Conservation (phyloP, 352 stramenopile species). For the Peronospora destructor region DNA sequence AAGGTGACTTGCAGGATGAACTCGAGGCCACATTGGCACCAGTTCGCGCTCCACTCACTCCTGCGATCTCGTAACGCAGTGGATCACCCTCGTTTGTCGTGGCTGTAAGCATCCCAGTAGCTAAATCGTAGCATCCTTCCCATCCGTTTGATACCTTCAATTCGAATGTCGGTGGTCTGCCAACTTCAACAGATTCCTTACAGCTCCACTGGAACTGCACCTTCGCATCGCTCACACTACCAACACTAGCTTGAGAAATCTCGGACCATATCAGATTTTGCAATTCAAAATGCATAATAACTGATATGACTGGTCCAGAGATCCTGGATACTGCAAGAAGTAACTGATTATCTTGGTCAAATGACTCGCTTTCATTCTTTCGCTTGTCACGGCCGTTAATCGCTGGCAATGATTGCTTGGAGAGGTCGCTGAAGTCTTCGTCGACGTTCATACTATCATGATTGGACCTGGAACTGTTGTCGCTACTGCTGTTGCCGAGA, state of each 20-base stretch:
- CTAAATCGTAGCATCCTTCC: conserved; percentile 28
- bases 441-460: conserved; percentile 9
- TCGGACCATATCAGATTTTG: conserved; percentile 37
- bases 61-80: conserved; percentile 26
- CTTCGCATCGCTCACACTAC: conserved; percentile 2
- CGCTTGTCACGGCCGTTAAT: conserved; percentile 2
- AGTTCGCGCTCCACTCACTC: conserved; percentile 5
- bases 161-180: conserved; percentile 33
- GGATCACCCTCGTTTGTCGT: conserved; percentile 18
- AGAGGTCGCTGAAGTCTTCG: conserved; percentile 25
- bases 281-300: conserved; percentile 43
- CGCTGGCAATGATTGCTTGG: conserved; percentile 15
- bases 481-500: conserved; percentile 14
- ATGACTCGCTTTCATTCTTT: conserved; percentile 2
- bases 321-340: conserved; percentile 7
- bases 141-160: conserved; percentile 36
- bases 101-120: conserved; percentile 22
- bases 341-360: conserved; percentile 4
- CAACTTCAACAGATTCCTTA: conserved; percentile 39
- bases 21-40: not conserved
- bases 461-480: conserved; percentile 21
- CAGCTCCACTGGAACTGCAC: conserved; percentile 38
- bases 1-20: conserved; percentile 1
- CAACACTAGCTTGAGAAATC: conserved; percentile 9
- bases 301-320: conserved; percentile 20